Percentiles rank a stretch among this genome's conserved stretches.
Evolutionary conservation across 768 basidiomycete genomes (phyloP).

Genomic region (Termitomyces sp.): DNA sequence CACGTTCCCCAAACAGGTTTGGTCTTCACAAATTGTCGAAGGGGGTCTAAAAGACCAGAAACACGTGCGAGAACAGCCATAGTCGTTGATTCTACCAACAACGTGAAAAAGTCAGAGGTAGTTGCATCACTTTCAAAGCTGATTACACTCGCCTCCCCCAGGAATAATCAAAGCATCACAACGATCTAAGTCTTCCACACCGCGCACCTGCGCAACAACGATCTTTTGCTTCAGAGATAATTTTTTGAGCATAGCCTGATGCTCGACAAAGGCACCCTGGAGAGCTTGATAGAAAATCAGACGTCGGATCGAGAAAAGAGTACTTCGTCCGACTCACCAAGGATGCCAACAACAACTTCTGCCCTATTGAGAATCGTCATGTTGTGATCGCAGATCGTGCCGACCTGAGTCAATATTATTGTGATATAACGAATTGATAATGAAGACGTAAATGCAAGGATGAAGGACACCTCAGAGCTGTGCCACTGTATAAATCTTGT

Average conservation of each 20-base stretch:
- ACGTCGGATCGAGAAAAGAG: background rate
- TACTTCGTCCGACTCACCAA: slow-evolving; percentile 35
- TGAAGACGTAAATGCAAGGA: background rate
- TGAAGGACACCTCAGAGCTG: background rate
- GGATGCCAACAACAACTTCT: slow-evolving; percentile 41
- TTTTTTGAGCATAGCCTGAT: slow-evolving; percentile 66
- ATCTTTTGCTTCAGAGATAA: slow-evolving; percentile 43
- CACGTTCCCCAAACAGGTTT: slow-evolving; percentile 96
- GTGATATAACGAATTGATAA: background rate
- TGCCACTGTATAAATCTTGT: background rate
- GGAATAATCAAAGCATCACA: slow-evolving; percentile 92
- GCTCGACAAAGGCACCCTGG: slow-evolving; percentile 92
- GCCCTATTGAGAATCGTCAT: slow-evolving; percentile 10
- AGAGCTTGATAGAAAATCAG: slow-evolving; percentile 51
- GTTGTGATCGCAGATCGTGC: background rate
- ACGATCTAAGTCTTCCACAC: slow-evolving; percentile 61
- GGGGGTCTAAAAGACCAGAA: slow-evolving; percentile 75
- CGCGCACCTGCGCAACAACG: slow-evolving; percentile 60
- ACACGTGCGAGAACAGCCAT: slow-evolving; percentile 76
- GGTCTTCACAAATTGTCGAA: slow-evolving; percentile 62
- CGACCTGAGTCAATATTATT: background rate
- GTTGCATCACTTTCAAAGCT: background rate
- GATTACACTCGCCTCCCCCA: slow-evolving; percentile 64
- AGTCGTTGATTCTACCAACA: slow-evolving; percentile 76
- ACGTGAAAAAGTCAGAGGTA: background rate